phyloP scores from a whole-genome alignment of 2,329 filamentous ascomycete genomes.

The Trichoderma pleuroti region DNA sequence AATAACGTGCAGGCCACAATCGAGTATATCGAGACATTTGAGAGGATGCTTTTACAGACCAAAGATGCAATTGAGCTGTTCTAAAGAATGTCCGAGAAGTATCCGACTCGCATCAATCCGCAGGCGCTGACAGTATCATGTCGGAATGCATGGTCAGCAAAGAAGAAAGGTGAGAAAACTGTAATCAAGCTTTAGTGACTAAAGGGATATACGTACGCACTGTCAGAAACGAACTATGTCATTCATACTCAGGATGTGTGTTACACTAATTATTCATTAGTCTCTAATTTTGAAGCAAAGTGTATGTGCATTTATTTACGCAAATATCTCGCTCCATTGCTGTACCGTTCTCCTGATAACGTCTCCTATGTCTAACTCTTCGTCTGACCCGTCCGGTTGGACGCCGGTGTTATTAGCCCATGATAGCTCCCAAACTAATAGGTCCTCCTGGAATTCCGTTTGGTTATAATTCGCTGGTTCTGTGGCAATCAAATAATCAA shows the following conservation, averaged over 20 bases:
- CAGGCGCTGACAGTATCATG: not conserved
- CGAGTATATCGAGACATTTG: not conserved
- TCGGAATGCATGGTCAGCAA: not conserved
- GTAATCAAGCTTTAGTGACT: not conserved
- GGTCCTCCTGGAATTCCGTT: not conserved
- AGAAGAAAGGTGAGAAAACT: not conserved
- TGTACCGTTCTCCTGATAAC: not conserved
- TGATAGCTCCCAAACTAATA: not conserved
- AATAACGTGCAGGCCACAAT: not conserved
- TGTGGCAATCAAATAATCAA: constrained; percentile 35
- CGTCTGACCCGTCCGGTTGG: not conserved
- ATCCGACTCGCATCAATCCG: not conserved
- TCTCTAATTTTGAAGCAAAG: not conserved
- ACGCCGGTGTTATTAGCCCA: not conserved
- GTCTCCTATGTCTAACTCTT: not conserved
- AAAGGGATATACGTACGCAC: not conserved
- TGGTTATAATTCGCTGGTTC: not conserved
- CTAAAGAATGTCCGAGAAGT: not conserved
- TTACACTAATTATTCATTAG: not conserved
- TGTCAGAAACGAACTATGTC: not conserved
- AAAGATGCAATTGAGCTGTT: not conserved
- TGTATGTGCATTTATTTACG: not conserved
- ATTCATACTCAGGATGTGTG: not conserved
- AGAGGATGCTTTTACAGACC: not conserved
- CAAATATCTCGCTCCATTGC: not conserved